phyloP scores from a whole-genome alignment of 1,284 basidiomycete genomes.

The Rhodotorula glutinis region DNA sequence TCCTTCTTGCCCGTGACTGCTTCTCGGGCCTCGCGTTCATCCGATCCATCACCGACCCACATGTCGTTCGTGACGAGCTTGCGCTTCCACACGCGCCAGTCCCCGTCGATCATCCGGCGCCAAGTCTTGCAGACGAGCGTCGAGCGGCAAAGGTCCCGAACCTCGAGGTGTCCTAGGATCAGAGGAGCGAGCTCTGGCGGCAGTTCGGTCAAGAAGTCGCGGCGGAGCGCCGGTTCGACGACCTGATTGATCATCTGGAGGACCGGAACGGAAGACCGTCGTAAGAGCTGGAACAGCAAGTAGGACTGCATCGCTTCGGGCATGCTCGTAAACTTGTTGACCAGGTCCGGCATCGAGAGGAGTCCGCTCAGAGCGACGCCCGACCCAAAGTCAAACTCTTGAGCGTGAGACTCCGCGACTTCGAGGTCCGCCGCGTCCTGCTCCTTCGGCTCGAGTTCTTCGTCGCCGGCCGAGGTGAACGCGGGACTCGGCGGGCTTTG shows the following conservation, averaged over 20 bases:
- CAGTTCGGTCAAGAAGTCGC: conserved; percentile 79
- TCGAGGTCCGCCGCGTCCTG: neutral
- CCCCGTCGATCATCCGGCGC: conserved; percentile 76
- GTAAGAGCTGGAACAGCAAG: conserved; percentile 74
- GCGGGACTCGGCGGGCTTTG: conserved; percentile 37
- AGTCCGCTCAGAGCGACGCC: conserved; percentile 60
- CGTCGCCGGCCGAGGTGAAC: conserved; percentile 26
- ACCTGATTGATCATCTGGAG: conserved; percentile 76
- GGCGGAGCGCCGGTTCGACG: conserved; percentile 74
- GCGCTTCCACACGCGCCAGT: conserved; percentile 77
- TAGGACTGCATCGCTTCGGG: conserved; percentile 75
- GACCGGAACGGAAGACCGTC: conserved; percentile 77
- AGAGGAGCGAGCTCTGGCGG: conserved; percentile 80
- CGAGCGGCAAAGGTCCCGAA: conserved; percentile 70
- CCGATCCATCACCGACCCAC: conserved; percentile 75
- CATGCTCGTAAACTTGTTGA: conserved; percentile 67
- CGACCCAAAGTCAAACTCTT: conserved; percentile 29
- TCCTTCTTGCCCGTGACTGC: conserved; percentile 31
- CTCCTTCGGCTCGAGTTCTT: conserved; percentile 18
- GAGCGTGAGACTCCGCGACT: neutral
- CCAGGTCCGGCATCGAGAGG: conserved; percentile 69
- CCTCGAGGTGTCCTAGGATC: conserved; percentile 71
- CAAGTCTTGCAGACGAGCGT: conserved; percentile 76
- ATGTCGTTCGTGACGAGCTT: conserved; percentile 70
- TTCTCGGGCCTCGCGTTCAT: conserved; percentile 39